Base-by-base conservation (phyloP, 495 filamentous ascomycete species). In the Penicillium maclennaniae region DNA sequence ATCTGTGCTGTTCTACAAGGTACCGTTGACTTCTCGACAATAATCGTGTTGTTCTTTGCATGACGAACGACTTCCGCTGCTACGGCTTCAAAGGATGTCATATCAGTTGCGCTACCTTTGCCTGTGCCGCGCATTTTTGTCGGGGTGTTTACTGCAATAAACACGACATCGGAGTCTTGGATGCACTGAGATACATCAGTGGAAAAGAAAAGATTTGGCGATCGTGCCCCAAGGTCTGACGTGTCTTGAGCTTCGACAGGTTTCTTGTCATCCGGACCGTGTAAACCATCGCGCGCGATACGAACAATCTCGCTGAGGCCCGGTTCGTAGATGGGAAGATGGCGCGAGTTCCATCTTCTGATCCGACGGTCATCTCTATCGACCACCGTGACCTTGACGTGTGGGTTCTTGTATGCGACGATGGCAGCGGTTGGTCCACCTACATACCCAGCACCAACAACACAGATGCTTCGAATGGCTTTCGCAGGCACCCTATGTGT, bases 11-110 rank as follows among this genome's bases (percentile, higher is more conserved):
- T 92, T 26, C 84, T 72, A 57, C 86, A 88, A 12, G 88, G 88
- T 21, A 92, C 87, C 0, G 88, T 92, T 23, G 79, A 83, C 67
- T 91, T 91, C 68, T 91, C 88, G 0, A 91, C 88, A 9, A 92
- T 74, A 49, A 91, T 89, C 47, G 85, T 82, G 17, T 85, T 84
- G 16, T 71, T 65, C 36, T 70, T 79, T 12, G 88, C 83, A 46
- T 84, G 70, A 41, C 78, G 70, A 1, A 87, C 88, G 31, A 92
- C 84, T 17, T 78, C 79, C 37, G 79, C 68, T 1, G 78, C 79
- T 0, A 83, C 88, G 23, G 76, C 73, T 63, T 92, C 87, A 14
- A 91, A 74, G 20, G 79, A 81, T 21, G 80, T 80, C 51, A 91
- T 72, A 57, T 92, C 84, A 1, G 83, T 83, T 16, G 87, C 87